Base-by-base conservation (phyloP, 495 filamentous ascomycete genomes). In the Hyaloscypha variabilis region DNA sequence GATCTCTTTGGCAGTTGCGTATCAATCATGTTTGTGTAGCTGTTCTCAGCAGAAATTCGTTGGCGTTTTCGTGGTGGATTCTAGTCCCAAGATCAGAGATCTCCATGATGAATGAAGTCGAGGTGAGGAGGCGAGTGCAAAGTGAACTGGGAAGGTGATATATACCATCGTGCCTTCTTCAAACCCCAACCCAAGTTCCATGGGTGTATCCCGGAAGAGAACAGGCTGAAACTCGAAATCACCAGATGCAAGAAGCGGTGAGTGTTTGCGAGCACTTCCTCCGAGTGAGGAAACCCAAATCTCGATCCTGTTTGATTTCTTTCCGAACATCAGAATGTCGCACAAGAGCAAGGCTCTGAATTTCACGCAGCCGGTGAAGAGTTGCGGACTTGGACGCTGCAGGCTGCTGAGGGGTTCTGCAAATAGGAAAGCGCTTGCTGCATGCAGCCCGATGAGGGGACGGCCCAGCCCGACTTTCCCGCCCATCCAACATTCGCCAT, bases 161-260 rank as follows among this genome's bases (percentile, higher is more conserved):
- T 60, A 60, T 60, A 60, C 57, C 57, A 60, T 60, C 21, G 30
- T 60, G 57, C 56, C 29, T 31, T 26, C 57, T 42, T 46, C 39
- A 19, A 19, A 4, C 19, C 13, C 17, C 17, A 17, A 46, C 11
- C 1, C 39, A 17, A 17, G 3, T 17, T 46, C 17, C 11, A 17
- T 19, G 39, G 39, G 17, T 46, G 39, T 17, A 4, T 42, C 8
- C 0, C 31, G 19, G 19, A 46, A 17, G 39, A 46, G 39, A 4
- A 34, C 17, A 10, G 39, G 39, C 11, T 46, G 39, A 46, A 46
- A 46, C 39, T 46, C 6, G 39, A 46, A 19, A 17, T 46, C 39
- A 46, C 11, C 31, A 13, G 31, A 6, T 13, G 13, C 31, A 30
- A 58, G 8, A 14, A 58, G 56, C 56, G 56, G 56, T 58, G 56